Evolutionary conservation across 306 rosid genomes (phyloP).

Genomic region (Lagenaria siceraria): DNA sequence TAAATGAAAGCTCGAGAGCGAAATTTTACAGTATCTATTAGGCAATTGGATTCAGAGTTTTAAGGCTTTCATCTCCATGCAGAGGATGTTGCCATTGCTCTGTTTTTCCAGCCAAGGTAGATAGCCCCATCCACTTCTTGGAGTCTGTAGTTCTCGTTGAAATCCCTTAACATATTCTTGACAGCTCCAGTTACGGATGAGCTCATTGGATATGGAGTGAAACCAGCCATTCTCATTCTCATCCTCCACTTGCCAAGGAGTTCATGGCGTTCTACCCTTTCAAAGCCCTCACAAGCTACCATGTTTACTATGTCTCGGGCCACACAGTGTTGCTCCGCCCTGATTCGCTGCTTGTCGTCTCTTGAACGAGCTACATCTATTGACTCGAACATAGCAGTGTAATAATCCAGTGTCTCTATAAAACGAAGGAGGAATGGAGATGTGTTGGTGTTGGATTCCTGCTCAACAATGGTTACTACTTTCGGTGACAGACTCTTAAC

Average conservation of each 20-base stretch:
- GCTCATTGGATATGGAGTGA: constrained; percentile 44
- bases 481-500: constrained; percentile 72
- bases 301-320: constrained; percentile 92
- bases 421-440: constrained; percentile 65
- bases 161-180: constrained; percentile 32
- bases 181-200: constrained; percentile 25
- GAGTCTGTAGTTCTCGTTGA: constrained; percentile 36
- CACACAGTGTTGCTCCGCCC: constrained; percentile 73
- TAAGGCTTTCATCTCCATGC: constrained; percentile 52
- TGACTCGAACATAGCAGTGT: constrained; percentile 80
- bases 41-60: neutral
- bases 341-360: constrained; percentile 56
- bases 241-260: constrained; percentile 62
- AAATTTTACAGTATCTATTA: constrained; percentile 12
- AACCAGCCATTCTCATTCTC: constrained; percentile 80
- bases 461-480: constrained; percentile 74
- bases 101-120: constrained; percentile 60
- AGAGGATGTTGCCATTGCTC: constrained; percentile 50
- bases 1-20: neutral
- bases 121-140: constrained; percentile 35
- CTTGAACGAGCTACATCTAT: constrained; percentile 44
- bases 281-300: constrained; percentile 79
- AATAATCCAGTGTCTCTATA: constrained; percentile 50
- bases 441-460: constrained; percentile 95
- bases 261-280: constrained; percentile 91